Evolutionary conservation across 129 eudicot genomes (phyloP), one percentile per base, ranked within the genome.

Genomic region (Calendula officinalis): DNA sequence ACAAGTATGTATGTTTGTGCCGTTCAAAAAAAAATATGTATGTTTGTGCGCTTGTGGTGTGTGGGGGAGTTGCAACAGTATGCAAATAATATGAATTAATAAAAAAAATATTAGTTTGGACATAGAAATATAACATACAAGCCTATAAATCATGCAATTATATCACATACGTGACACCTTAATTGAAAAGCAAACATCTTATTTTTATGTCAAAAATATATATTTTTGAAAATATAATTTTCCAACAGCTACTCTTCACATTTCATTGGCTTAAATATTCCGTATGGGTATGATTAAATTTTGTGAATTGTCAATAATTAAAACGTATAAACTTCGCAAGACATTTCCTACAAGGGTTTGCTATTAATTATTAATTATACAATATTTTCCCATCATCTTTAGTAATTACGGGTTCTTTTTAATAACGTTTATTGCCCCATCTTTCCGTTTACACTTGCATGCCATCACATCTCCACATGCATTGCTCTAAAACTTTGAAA

Each of bases 381-480:
- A 22, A 22, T 52, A 66, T 38, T 32, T 11, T 34, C 9, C 44
- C 46, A 45, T 63, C 7, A 43, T 5, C 6, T 63, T 13, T 46
- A 12, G 4, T 46, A 15, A 11, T 46, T 8, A 64, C 12, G 32
- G 13, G 41, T 47, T 45, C n/a, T 64, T 15, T 11, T 11, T 42
- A 36, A 38, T 60, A 60, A 60, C 40, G 15, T 41, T 57, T n/a
- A 35, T 41, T 37, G 49, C 66, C 8, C 40, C 51, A 60, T 40
- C 50, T 60, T 39, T 7, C 6, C 39, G 22, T 61, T 10, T 61
- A 30, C 54, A 62, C 67, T 42, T 62, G 54, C 66, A 42, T 54
- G 8, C 65, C 35, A 40, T 11, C 14, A 46, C 51, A 11, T 4
- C 6, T 46, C 14, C 51, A 46, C 51, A 30, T 4, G 59, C 58